Percentiles rank a stretch among this genome's conserved stretches.
These are phyloP conservation scores for Trichoderma sp. DNA, from an alignment of 2,329 filamentous ascomycete species.

Conservation along the genomic window DNA sequence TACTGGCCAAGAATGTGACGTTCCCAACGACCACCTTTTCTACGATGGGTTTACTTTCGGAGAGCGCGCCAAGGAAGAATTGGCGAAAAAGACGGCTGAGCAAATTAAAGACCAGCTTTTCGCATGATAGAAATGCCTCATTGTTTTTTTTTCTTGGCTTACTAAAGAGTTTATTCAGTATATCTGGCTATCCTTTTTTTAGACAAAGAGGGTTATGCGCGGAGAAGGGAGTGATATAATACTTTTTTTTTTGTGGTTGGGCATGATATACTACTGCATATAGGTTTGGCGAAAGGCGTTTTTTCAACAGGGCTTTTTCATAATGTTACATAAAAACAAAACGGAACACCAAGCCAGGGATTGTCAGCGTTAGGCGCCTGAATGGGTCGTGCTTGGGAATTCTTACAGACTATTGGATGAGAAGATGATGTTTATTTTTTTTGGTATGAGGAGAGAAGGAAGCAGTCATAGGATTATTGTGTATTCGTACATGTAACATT, in stretches of 20 bases:
- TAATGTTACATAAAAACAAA: neutral
- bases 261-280: constrained; percentile 13
- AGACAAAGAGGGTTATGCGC: neutral
- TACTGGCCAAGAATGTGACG: constrained; percentile 42
- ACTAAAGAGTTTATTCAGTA: neutral
- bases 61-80: constrained; percentile 39
- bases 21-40: constrained; percentile 55
- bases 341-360: neutral
- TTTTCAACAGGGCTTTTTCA: neutral
- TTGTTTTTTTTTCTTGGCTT: neutral
- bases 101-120: constrained; percentile 21
- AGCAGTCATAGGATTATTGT: neutral
- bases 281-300: constrained; percentile 20
- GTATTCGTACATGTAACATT: neutral
- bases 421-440: neutral
- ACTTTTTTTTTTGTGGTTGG: neutral
- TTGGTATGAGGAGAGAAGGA: neutral
- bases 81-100: constrained; percentile 25
- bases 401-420: neutral
- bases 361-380: neutral
- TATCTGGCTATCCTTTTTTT: neutral
- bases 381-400: neutral
- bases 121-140: neutral
- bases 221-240: neutral
- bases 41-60: constrained; percentile 54